Evolutionary conservation across 192 early-diverging fungal species (phyloP).

Genomic region (Coemansia sp.): DNA sequence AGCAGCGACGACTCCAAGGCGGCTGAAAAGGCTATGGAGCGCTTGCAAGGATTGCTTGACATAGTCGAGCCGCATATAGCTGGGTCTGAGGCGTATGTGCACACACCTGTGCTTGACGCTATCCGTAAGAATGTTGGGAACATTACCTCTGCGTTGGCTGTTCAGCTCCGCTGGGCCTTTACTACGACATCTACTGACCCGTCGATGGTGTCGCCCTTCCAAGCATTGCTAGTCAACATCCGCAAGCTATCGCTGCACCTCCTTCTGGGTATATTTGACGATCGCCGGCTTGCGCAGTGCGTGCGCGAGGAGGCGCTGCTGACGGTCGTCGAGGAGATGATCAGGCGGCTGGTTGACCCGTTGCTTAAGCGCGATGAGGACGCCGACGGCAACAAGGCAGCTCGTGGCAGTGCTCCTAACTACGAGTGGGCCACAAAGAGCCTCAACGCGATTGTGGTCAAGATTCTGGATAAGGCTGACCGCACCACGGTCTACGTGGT

Average conservation of each 20-base stretch:
- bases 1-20: conserved; percentile 39
- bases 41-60: conserved; percentile 25
- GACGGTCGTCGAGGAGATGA: conserved; percentile 75
- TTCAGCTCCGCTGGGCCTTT: conserved; percentile 44
- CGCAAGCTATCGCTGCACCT: conserved; percentile 68
- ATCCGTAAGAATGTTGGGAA: conserved; percentile 26
- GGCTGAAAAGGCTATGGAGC: conserved; percentile 44
- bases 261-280: conserved; percentile 78
- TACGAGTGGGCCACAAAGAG: conserved; percentile 28
- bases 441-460: conserved; percentile 85
- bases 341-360: conserved; percentile 82
- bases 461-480: conserved; percentile 88
- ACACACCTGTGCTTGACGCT: conserved; percentile 22
- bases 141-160: conserved; percentile 30
- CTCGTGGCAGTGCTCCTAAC: conserved; percentile 2
- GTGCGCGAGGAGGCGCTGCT: conserved; percentile 70
- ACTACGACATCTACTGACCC: conserved; percentile 29
- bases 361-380: conserved; percentile 58
- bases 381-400: conserved; percentile 10
- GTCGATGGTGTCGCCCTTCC: conserved; percentile 28
- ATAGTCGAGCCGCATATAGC: background rate
- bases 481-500: conserved; percentile 78
- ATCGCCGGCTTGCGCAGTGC: conserved; percentile 65
- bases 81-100: conserved; percentile 5
- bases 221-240: conserved; percentile 60